A percentile compares a stretch with the other conserved stretches of the same genome.
Evolutionary conservation across 2,329 filamentous ascomycete species (phyloP).

Genomic region (Lithohypha guttulata): DNA sequence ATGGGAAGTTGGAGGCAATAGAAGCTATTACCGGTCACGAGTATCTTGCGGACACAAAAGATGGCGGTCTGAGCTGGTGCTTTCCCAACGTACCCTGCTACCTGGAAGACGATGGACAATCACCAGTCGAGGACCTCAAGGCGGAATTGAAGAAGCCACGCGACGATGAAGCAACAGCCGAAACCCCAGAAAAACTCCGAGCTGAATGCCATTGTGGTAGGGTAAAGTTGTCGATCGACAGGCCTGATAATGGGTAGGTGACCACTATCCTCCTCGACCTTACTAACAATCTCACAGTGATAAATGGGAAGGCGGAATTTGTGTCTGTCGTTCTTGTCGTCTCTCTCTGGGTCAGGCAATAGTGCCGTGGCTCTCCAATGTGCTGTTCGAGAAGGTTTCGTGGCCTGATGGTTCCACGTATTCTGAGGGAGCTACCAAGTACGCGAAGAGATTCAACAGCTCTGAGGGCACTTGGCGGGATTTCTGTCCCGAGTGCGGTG

Average conservation of each 20-base stretch:
- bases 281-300: not conserved
- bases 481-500: constrained; percentile 38
- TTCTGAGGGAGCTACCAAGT: not conserved
- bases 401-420: constrained; percentile 1
- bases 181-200: not conserved
- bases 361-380: not conserved
- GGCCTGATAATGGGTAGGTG: constrained; percentile 5
- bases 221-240: constrained; percentile 4
- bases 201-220: constrained; percentile 6
- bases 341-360: constrained; percentile 1
- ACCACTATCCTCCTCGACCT: not conserved
- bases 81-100: constrained; percentile 3
- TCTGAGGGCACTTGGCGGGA: not conserved
- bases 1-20: not conserved
- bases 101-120: not conserved
- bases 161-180: not conserved
- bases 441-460: not conserved
- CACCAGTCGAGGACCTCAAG: not conserved
- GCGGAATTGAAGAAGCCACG: not conserved
- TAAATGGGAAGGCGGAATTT: not conserved
- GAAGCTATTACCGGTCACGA: constrained; percentile 1
- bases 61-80: constrained; percentile 5
- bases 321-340: constrained; percentile 3
- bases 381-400: not conserved
- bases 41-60: constrained; percentile 7